Evolutionary conservation across 2,329 filamentous ascomycete species (phyloP), one percentile per base, ranked within the genome.

Genomic region (Fusarium liriodendri): DNA sequence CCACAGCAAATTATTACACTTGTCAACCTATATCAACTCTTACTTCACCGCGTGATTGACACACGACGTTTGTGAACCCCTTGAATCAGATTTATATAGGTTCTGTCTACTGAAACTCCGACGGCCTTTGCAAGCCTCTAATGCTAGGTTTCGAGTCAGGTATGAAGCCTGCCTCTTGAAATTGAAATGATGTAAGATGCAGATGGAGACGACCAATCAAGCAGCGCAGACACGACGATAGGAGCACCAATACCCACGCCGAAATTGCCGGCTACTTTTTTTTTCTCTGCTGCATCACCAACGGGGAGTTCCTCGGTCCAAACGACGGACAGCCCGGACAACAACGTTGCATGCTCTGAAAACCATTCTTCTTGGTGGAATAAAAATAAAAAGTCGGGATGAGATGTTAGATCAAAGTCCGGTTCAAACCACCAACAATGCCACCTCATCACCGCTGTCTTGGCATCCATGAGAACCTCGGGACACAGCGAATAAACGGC

Each of bases 391-490:
- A 54, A 74, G 73, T 68, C 45, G 16, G 55, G 64, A 60, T 25
- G 52, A 62, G 35, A 20, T 32, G 29, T 32, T 59, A 37, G 20
- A 47, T 71, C 61, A 59, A 59, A 62, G 38, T 45, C 59, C 33
- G 71, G 32, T 64, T 50, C 71, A 72, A 74, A 74, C 42, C 72
- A 61, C 29, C 59, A 62, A 59, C 35, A 55, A 61, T 66, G 60
- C 62, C 69, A 73, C 69, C 52, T 67, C 63, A 55, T 70, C 38
- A 61, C 61, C 64, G 62, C 14, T 32, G 59, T 37, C 72, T 75
- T 74, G 72, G 72, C 72, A 42, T 66, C n/a, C 55, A 62, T 14
- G 65, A 66, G 66, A 75, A 66, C 72, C 72, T 74, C 69, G 72
- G 71, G 58, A 70, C 60, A 70, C 33, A 40, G 37, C 66, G 57